Percentiles rank a stretch among this genome's conserved stretches.
Evolutionary conservation across 2,329 filamentous ascomycete genomes (phyloP).

Genomic region (Ophiocordyceps camponoti-leonardi): DNA sequence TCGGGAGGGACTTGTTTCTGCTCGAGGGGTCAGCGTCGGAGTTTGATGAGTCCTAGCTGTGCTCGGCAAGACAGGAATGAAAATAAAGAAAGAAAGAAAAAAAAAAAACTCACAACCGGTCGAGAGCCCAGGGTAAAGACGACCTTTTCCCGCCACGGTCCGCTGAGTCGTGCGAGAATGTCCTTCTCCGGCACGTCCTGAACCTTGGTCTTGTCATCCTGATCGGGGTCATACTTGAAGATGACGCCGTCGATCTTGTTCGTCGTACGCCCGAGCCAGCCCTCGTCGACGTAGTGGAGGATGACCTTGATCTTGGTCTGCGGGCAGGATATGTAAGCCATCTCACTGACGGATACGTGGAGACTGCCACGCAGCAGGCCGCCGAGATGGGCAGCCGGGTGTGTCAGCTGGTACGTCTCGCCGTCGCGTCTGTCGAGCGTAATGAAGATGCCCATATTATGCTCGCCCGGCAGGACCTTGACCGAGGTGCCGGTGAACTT

Average conservation of each 20-base stretch:
- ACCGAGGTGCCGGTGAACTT: constrained; percentile 96
- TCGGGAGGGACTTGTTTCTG: constrained; percentile 29
- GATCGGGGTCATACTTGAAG: constrained; percentile 77
- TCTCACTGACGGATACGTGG: constrained; percentile 77
- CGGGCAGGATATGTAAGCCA: constrained; percentile 77
- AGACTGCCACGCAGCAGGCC: constrained; percentile 77
- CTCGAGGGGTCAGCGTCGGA: background rate
- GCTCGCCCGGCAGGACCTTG: constrained; percentile 76
- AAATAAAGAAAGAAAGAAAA: no score
- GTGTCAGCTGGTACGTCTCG: constrained; percentile 88
- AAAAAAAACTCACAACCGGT: constrained; percentile 35
- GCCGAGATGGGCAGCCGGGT: constrained; percentile 83
- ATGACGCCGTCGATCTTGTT: constrained; percentile 85
- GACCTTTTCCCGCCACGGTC: constrained; percentile 66
- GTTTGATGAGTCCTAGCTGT: background rate
- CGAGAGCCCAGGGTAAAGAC: constrained; percentile 43
- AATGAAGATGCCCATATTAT: constrained; percentile 94
- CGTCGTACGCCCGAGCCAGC: constrained; percentile 81
- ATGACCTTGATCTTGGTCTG: constrained; percentile 85
- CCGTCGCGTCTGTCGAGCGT: constrained; percentile 61
- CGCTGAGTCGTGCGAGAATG: constrained; percentile 64
- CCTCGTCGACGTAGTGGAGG: constrained; percentile 82
- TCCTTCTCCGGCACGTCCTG: constrained; percentile 78
- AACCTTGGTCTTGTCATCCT: constrained; percentile 62
- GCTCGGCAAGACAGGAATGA: no score